Evolutionary conservation across 225 moss, liverwort and hornwort genomes (phyloP).

Genomic region (Bryoerythrophyllum caledonicum): DNA sequence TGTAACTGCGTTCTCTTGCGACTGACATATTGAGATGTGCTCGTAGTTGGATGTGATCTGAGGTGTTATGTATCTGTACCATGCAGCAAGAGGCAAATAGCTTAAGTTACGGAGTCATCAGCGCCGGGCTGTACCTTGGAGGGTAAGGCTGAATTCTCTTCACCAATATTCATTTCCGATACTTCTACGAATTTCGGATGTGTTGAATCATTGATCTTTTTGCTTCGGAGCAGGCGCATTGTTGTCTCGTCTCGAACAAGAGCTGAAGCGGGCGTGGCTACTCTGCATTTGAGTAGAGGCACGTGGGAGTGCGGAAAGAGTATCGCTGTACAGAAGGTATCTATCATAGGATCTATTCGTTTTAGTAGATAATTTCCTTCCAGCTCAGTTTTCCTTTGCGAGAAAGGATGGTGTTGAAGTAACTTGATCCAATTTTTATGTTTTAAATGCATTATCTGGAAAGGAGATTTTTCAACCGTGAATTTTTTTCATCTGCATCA

Average conservation of each 20-base stretch:
- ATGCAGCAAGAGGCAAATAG: constrained; percentile 31
- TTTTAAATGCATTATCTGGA: background rate
- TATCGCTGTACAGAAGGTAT: constrained; percentile 35
- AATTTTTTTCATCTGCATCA: constrained; percentile 2
- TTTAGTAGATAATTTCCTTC: background rate
- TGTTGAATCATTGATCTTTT: background rate
- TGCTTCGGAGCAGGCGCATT: constrained; percentile 34
- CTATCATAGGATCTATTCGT: too few relatives aligned
- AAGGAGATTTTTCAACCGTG: background rate
- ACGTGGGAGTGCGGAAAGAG: constrained; percentile 33
- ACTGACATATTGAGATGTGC: background rate
- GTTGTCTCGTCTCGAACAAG: constrained; percentile 38
- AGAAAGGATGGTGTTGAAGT: background rate
- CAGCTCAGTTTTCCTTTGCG: background rate
- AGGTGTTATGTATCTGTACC: background rate
- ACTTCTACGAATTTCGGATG: background rate
- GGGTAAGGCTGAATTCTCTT: constrained; percentile 24
- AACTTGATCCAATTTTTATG: background rate
- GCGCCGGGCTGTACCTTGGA: constrained; percentile 52
- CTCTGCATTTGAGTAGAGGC: constrained; percentile 35
- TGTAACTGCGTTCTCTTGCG: background rate
- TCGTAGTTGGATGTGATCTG: background rate
- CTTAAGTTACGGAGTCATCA: constrained; percentile 35
- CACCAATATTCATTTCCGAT: background rate
- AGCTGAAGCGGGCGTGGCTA: constrained; percentile 31